A percentile compares a stretch with the other conserved stretches of the same genome.
These are phyloP conservation scores for Fusarium illudens DNA, from an alignment of 2,329 filamentous ascomycete species.

Conservation along the genomic window DNA sequence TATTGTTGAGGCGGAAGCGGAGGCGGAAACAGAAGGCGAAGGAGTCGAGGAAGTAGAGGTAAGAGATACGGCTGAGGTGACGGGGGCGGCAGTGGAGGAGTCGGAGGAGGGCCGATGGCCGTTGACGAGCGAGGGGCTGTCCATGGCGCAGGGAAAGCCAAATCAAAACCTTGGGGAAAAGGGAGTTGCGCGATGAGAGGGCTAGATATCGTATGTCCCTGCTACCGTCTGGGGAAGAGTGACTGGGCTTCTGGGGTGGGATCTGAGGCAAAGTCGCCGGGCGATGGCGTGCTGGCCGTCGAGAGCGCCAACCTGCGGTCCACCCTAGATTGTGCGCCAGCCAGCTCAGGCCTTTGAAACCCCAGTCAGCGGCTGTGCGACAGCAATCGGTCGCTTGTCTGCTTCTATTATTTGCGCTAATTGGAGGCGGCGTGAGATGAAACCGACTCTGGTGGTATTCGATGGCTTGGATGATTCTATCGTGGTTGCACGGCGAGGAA, in stretches of 20 bases:
- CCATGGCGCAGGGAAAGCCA: conserved; percentile 37
- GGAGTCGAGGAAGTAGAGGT: conserved; percentile 21
- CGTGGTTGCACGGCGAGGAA: neutral
- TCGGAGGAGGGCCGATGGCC: conserved; percentile 36
- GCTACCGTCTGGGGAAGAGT: conserved; percentile 36
- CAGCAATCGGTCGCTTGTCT: conserved; percentile 18
- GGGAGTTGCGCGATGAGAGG: conserved; percentile 42
- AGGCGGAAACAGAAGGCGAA: conserved; percentile 21
- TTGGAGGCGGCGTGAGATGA: conserved; percentile 23
- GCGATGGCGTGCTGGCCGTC: conserved; percentile 42
- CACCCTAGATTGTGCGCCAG: conserved; percentile 33
- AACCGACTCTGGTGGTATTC: conserved; percentile 12
- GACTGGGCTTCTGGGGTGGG: conserved; percentile 23
- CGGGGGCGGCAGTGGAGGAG: conserved; percentile 16
- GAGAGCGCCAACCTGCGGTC: conserved; percentile 20
- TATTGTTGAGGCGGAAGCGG: conserved; percentile 7
- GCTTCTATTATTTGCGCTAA: conserved; percentile 19
- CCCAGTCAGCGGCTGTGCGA: conserved; percentile 32
- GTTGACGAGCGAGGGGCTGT: conserved; percentile 40
- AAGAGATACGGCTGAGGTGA: conserved; percentile 14
- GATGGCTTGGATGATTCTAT: conserved; percentile 1
- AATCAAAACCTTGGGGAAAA: conserved; percentile 26
- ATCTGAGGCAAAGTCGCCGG: conserved; percentile 42
- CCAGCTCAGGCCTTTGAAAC: conserved; percentile 3
- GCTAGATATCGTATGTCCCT: conserved; percentile 42